A percentile compares a stretch with the other conserved stretches of the same genome.
Evolutionary conservation across 179 eudicot genomes (phyloP).

Genomic region (Vitellaria paradoxa): DNA sequence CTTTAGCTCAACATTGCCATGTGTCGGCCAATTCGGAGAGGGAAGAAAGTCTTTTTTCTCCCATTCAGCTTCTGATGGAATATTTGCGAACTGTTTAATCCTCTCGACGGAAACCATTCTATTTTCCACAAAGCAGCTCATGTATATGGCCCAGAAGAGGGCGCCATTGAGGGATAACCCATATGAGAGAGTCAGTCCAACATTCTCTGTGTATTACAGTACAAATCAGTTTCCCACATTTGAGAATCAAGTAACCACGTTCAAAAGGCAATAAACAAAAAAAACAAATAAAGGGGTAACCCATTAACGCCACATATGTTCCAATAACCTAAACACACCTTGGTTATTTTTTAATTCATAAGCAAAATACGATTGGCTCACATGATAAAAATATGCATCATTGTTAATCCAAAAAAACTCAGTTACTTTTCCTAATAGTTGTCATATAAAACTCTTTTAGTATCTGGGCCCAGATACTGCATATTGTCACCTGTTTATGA

Average conservation of each 20-base stretch:
- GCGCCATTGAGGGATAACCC: conserved; percentile 79
- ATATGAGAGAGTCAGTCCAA: conserved; percentile 85
- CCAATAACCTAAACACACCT: neutral
- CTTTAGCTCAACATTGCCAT: conserved; percentile 69
- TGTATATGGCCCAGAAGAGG: conserved; percentile 67
- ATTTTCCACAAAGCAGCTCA: conserved; percentile 93
- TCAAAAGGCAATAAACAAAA: neutral
- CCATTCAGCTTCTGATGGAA: conserved; percentile 92
- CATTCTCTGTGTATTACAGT: conserved; percentile 51
- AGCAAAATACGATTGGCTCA: neutral
- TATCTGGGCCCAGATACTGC: neutral
- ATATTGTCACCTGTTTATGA: neutral
- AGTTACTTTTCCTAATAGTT: neutral
- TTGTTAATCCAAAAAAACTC: neutral
- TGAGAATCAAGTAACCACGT: neutral
- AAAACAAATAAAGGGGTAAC: neutral
- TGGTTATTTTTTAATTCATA: neutral
- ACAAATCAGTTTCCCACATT: conserved; percentile 9
- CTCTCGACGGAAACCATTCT: conserved; percentile 98
- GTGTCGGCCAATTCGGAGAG: conserved; percentile 75
- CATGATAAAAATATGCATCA: neutral
- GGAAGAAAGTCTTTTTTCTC: conserved; percentile 53
- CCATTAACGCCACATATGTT: neutral
- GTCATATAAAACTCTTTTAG: neutral
- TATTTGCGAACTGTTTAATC: conserved; percentile 70